These are phyloP conservation scores for Candolleomyces aberdarensis DNA, from an alignment of 768 basidiomycete species.

Conservation along the genomic window DNA sequence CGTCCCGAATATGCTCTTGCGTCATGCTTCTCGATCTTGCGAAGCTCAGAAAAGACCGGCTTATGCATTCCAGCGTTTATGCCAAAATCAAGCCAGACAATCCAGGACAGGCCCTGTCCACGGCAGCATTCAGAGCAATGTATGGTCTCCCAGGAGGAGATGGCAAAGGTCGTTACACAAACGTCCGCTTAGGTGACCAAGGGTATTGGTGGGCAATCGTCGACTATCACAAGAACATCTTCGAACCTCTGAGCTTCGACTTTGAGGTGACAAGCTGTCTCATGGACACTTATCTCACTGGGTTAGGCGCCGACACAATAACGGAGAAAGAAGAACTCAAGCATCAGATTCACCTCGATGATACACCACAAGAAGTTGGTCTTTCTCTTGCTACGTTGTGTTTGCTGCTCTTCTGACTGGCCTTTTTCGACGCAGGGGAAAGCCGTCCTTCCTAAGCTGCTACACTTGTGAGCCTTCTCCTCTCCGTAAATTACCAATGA, in stretches of 20 bases:
- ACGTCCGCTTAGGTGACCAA: conserved; percentile 49
- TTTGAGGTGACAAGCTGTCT: conserved; percentile 50
- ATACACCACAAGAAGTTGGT: conserved; percentile 38
- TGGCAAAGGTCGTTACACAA: conserved; percentile 33
- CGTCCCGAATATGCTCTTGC: conserved; percentile 48
- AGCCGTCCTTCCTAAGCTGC: conserved; percentile 41
- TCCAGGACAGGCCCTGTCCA: conserved; percentile 31
- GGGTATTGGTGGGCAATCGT: conserved; percentile 56
- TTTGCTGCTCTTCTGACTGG: neutral
- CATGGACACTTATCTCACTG: conserved; percentile 41
- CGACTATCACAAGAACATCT: conserved; percentile 37
- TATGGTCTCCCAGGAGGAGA: conserved; percentile 37
- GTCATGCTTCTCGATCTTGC: conserved; percentile 50
- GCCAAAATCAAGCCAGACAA: conserved; percentile 21
- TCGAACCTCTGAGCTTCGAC: conserved; percentile 40
- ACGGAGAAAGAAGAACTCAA: conserved; percentile 33
- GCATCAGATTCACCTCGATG: conserved; percentile 28
- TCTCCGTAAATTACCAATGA: neutral
- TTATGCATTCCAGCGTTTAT: conserved; percentile 47
- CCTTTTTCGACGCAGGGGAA: conserved; percentile 21
- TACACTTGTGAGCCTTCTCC: conserved; percentile 44
- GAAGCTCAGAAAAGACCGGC: conserved; percentile 36
- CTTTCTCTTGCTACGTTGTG: neutral
- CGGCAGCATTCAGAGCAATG: conserved; percentile 40
- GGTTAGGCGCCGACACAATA: conserved; percentile 38